A percentile compares a stretch with the other conserved stretches of the same genome.
Evolutionary conservation across 2,329 filamentous ascomycete genomes (phyloP).

Genomic region (Diaporthe caulivora): DNA sequence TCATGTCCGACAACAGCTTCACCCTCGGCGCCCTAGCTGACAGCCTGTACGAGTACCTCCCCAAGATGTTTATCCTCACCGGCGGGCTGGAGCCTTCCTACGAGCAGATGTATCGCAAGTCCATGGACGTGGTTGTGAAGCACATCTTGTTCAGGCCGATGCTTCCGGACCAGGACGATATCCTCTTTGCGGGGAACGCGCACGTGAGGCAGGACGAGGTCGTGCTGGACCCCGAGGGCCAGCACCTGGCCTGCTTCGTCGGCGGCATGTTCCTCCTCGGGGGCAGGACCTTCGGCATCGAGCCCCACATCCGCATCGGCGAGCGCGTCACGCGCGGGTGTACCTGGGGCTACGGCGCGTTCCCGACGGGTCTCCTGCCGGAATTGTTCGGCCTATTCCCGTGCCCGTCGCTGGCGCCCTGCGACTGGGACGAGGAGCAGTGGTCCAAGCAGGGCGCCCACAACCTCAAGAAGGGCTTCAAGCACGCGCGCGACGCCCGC

Average conservation of each 20-base stretch:
- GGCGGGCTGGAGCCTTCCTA: slow-evolving; percentile 73
- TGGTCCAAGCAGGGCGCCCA: slow-evolving; percentile 49
- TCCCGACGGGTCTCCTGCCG: slow-evolving; percentile 70
- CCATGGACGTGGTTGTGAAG: slow-evolving; percentile 70
- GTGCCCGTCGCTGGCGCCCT: slow-evolving; percentile 53
- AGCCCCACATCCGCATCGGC: slow-evolving; percentile 60
- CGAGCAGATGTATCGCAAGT: slow-evolving; percentile 71
- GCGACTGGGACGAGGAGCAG: slow-evolving; percentile 51
- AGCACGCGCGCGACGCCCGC: slow-evolving; percentile 46
- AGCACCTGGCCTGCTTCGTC: slow-evolving; percentile 61
- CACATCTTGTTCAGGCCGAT: slow-evolving; percentile 79
- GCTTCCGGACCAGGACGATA: slow-evolving; percentile 69
- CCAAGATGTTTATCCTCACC: slow-evolving; percentile 74
- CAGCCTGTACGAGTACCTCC: slow-evolving; percentile 71
- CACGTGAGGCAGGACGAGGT: slow-evolving; percentile 44
- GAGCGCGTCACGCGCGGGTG: slow-evolving; percentile 66
- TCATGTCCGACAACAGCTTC: slow-evolving; percentile 54
- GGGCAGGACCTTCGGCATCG: slow-evolving; percentile 58
- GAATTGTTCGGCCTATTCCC: slow-evolving; percentile 63
- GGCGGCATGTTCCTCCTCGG: slow-evolving; percentile 63
- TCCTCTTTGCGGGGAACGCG: slow-evolving; percentile 69
- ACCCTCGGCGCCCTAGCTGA: slow-evolving; percentile 67
- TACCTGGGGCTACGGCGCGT: slow-evolving; percentile 68
- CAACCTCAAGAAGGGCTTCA: slow-evolving; percentile 46
- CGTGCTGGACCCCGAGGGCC: slow-evolving; percentile 49